phyloP scores from a whole-genome alignment of 495 filamentous ascomycete species.

The Aspergillus steynii region DNA sequence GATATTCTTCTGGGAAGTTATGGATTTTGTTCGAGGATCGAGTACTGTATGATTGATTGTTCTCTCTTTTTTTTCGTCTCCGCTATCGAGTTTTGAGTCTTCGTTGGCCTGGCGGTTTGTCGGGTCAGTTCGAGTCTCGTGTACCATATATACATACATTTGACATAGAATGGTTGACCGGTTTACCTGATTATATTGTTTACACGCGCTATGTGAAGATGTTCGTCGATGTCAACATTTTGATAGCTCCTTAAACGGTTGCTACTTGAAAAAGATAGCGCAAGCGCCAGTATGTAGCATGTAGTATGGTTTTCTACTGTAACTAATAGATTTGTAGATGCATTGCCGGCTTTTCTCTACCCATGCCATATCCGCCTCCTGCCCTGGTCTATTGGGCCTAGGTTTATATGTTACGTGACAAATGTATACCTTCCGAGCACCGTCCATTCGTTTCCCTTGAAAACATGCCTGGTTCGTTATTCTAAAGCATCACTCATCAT shows the following conservation, averaged over 20 bases:
- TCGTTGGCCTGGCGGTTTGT: not conserved
- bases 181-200: not conserved
- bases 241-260: not conserved
- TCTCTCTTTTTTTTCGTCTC: not conserved
- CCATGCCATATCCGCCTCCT: not conserved
- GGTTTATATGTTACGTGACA: not conserved
- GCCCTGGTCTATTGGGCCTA: not conserved
- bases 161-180: not conserved
- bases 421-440: conserved; percentile 2
- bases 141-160: conserved; percentile 3
- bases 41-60: not conserved
- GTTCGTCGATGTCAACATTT: not conserved
- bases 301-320: not conserved
- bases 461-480: not conserved
- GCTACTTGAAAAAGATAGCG: not conserved
- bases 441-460: not conserved
- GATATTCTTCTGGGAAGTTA: not conserved
- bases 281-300: not conserved
- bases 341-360: not conserved
- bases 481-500: conserved; percentile 22
- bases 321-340: not conserved
- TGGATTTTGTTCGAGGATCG: not conserved
- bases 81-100: not conserved
- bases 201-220: not conserved
- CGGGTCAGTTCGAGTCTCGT: not conserved